These are phyloP conservation scores for Kodamaea sp. DNA, from an alignment of 1,139 yeast genomes.

Conservation along the genomic window DNA sequence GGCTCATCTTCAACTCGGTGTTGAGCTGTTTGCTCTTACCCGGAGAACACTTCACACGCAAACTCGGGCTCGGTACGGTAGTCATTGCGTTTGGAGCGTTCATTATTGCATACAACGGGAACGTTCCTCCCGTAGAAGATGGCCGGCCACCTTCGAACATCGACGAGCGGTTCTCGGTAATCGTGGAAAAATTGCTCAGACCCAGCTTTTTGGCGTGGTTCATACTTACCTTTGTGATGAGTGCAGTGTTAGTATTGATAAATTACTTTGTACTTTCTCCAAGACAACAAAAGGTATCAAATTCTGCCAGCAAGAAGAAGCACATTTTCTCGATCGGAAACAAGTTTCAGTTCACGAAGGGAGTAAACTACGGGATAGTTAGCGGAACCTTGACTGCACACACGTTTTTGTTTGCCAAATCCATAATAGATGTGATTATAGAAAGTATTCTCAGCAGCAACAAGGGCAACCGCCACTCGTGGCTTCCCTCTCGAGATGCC, in stretches of 20 bases:
- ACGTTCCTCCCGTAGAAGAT: slow-evolving; percentile 15
- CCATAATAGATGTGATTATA: slow-evolving; percentile 69
- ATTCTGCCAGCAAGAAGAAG: not conserved
- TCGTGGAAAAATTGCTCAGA: slow-evolving; percentile 27
- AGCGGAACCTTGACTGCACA: slow-evolving; percentile 86
- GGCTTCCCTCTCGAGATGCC: slow-evolving; percentile 22
- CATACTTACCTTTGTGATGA: slow-evolving; percentile 32
- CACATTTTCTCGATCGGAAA: slow-evolving; percentile 3
- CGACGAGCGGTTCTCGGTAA: slow-evolving; percentile 27
- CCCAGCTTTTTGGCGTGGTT: slow-evolving; percentile 43
- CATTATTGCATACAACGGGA: slow-evolving; percentile 76
- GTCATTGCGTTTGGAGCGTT: slow-evolving; percentile 76
- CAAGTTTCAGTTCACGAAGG: slow-evolving; percentile 36
- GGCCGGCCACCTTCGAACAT: slow-evolving; percentile 25
- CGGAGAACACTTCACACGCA: slow-evolving; percentile 64
- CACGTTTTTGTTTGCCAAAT: slow-evolving; percentile 80
- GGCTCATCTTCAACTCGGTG: slow-evolving; percentile 77
- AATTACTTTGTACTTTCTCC: slow-evolving; percentile 19
- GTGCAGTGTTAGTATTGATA: slow-evolving; percentile 25
- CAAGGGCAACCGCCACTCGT: slow-evolving; percentile 14
- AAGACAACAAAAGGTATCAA: slow-evolving; percentile 3
- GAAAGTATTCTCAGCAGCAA: slow-evolving; percentile 40
- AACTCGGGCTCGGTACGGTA: slow-evolving; percentile 63
- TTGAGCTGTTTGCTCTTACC: slow-evolving; percentile 69
- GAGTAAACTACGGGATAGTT: slow-evolving; percentile 63